phyloP scores from a whole-genome alignment of 495 filamentous ascomycete genomes.

The Bacidia rubella region DNA sequence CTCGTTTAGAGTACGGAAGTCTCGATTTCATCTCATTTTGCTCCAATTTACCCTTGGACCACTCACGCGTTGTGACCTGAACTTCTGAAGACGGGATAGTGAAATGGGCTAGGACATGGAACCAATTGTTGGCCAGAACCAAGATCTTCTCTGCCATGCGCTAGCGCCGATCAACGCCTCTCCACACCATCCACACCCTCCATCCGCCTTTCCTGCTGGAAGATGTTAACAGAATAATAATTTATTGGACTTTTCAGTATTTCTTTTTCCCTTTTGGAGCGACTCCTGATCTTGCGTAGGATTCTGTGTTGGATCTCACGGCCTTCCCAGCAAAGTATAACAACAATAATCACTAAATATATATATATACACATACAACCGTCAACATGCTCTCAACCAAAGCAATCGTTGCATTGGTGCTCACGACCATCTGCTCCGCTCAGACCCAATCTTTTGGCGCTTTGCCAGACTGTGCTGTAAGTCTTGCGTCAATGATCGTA shows the following conservation, averaged over 20 bases:
- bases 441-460: constrained; percentile 28
- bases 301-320: too few relatives aligned
- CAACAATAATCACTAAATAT: too few relatives aligned
- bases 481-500: constrained; percentile 12
- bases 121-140: not conserved
- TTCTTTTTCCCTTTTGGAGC: too few relatives aligned
- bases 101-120: not conserved
- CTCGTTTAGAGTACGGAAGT: not conserved
- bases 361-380: too few relatives aligned
- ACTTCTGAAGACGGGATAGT: not conserved
- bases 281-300: too few relatives aligned
- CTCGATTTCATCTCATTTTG: not conserved
- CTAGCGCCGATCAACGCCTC: not conserved
- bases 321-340: too few relatives aligned
- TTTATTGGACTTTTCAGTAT: too few relatives aligned
- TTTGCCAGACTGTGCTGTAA: constrained; percentile 43
- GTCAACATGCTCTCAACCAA: not conserved
- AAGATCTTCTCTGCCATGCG: not conserved
- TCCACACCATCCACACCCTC: not conserved
- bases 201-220: not conserved
- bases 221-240: not conserved
- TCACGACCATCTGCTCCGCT: constrained; percentile 24
- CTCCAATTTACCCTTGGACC: not conserved
- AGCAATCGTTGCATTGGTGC: constrained; percentile 15
- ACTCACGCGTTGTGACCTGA: not conserved